Conservation (phyloP, 352 stramenopile genomes). For the Globisporangium carolinianum region DNA sequence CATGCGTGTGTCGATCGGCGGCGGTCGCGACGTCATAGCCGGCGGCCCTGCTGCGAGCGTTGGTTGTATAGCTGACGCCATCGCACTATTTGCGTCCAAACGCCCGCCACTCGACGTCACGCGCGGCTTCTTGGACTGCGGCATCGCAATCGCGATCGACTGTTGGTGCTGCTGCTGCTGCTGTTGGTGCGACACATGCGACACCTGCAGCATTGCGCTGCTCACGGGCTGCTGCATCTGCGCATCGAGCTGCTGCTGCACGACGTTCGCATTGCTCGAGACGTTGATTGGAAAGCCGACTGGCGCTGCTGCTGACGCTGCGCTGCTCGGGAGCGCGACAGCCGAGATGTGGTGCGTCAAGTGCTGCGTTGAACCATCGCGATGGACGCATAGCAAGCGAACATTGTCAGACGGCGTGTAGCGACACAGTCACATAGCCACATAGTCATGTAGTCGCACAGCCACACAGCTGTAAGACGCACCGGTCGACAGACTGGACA, state of each 20-base stretch:
- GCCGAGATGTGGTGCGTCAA: conserved; percentile 13
- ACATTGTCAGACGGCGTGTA: conserved; percentile 1
- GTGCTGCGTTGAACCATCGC: not conserved
- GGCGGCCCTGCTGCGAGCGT: too few relatives aligned
- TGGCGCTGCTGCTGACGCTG: not conserved
- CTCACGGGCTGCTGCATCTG: conserved; percentile 14
- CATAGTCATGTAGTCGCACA: too few relatives aligned
- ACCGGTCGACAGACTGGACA: conserved; percentile 47
- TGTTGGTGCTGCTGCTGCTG: conserved; percentile 14
- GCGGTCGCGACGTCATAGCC: conserved; percentile 16
- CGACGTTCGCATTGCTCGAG: conserved; percentile 1
- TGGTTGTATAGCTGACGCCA: too few relatives aligned
- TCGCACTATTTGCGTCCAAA: too few relatives aligned
- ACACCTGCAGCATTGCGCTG: conserved; percentile 11
- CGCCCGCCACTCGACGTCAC: not conserved
- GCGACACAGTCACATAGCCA: too few relatives aligned
- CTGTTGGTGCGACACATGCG: conserved; percentile 11
- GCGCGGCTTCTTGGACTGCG: conserved; percentile 5
- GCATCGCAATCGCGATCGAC: not conserved
- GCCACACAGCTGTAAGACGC: not conserved
- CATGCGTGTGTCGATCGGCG: conserved; percentile 45
- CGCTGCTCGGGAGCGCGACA: not conserved
- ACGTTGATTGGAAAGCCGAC: not conserved
- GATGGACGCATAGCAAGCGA: not conserved
- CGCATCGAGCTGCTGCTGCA: conserved; percentile 5